These are phyloP conservation scores for Globisporangium viniferum DNA, from an alignment of 352 stramenopile species.

Conservation along the genomic window DNA sequence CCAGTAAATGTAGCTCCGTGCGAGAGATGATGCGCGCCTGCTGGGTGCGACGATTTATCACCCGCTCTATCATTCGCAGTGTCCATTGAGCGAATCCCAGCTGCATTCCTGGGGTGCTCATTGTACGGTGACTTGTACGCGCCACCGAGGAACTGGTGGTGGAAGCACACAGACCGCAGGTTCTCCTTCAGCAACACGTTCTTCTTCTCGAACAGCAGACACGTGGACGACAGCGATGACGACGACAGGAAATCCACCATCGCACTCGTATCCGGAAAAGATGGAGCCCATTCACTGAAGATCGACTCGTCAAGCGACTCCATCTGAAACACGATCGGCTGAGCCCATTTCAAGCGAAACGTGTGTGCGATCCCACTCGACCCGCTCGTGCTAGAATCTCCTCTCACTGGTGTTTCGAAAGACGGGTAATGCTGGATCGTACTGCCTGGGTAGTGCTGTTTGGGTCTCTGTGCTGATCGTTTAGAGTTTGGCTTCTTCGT, in stretches of 20 bases:
- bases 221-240: conserved; percentile 12
- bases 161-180: conserved; percentile 28
- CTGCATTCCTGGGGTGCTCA: neutral
- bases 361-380: conserved; percentile 15
- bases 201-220: conserved; percentile 35
- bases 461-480: neutral
- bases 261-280: conserved; percentile 37
- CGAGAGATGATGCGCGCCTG: neutral
- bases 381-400: neutral
- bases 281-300: conserved; percentile 31
- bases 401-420: conserved; percentile 18
- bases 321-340: conserved; percentile 44
- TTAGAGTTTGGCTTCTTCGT: neutral
- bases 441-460: neutral
- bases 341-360: conserved; percentile 34
- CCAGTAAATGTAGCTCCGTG: neutral
- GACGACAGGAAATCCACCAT: conserved; percentile 33
- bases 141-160: conserved; percentile 26
- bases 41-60: neutral
- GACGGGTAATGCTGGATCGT: conserved; percentile 36
- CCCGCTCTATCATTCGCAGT: neutral
- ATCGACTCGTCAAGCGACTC: conserved; percentile 22
- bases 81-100: neutral
- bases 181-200: conserved; percentile 34
- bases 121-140: neutral